Base-by-base conservation (phyloP, 1,284 basidiomycete genomes). In the Sporisorium graminicola region DNA sequence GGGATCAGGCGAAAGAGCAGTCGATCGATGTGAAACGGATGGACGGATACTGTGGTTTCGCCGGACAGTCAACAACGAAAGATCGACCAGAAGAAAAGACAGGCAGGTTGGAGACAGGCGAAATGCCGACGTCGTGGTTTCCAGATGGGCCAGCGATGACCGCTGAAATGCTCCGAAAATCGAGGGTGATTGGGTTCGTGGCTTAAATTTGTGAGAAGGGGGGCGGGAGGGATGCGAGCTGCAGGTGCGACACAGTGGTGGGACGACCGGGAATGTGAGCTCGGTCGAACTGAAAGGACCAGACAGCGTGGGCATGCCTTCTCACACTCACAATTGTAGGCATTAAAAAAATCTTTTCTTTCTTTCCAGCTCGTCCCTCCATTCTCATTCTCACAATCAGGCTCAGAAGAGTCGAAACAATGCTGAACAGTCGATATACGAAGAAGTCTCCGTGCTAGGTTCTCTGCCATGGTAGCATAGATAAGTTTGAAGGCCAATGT, bases 231-330 rank as follows among this genome's bases (percentile, higher is more conserved):
- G 46, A 27, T 16, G 46, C 46, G 26, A 27, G 24, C 22, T 14
- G 24, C 26, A 24, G 14, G 18, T 22, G 24, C 24, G 26, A 47
- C 24, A 47, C 46, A 47, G 24, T 29, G 27, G 31, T n/a, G 27
- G 18, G n/a, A 29, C 47, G 47, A 26, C 27, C 6, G 29, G 3
- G 9, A 7, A 12, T 29, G 29, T 18, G 8, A 40, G 18, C 63
- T 65, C 63, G 63, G 63, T 65, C 63, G 63, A 64, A 64, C 49
- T 59, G 10, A 40, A 35, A n/a, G n/a, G n/a, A 29, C 27, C 26
- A 24, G n/a, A 35, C 31, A 33, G 50, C 20, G 33, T 51, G 50
- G 50, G 33, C 50, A 20, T 16, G 29, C 18, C 26, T 12, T 33
- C 49, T 33, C 49, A 8, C 49, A 47, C 26, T 31, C 27, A 1